Percentiles rank a stretch among this genome's conserved stretches.
These are phyloP conservation scores for Stemphylium vesicarium DNA, from an alignment of 2,329 filamentous ascomycete species.

Conservation along the genomic window DNA sequence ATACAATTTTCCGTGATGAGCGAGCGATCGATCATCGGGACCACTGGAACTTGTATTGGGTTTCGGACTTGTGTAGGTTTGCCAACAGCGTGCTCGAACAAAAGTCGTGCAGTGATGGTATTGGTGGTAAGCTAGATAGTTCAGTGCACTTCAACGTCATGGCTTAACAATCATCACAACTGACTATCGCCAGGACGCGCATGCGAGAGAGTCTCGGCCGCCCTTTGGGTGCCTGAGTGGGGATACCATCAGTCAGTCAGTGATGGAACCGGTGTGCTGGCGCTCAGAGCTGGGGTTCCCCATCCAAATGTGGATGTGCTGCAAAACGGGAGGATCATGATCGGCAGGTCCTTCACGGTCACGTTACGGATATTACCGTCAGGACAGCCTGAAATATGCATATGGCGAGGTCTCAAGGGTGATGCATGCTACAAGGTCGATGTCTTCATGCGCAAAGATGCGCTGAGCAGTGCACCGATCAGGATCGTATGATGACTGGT, in stretches of 20 bases:
- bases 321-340: constrained; percentile 28
- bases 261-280: constrained; percentile 11
- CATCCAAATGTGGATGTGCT: constrained; percentile 17
- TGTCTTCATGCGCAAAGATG: background rate
- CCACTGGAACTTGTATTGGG: background rate
- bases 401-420: background rate
- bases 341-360: constrained; percentile 17
- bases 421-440: constrained; percentile 1
- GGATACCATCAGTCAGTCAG: background rate
- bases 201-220: constrained; percentile 7
- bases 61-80: background rate
- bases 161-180: background rate
- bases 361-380: constrained; percentile 5
- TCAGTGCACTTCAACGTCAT: constrained; percentile 1
- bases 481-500: background rate
- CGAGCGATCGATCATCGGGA: background rate
- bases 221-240: background rate
- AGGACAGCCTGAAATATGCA: background rate
- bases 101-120: constrained; percentile 11
- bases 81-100: constrained; percentile 49
- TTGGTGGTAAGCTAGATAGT: constrained; percentile 28
- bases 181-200: background rate
- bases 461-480: background rate
- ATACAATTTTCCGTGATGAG: background rate
- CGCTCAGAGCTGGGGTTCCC: constrained; percentile 19